Percentiles rank a stretch among this genome's conserved stretches.
These are phyloP conservation scores for Chlorella sp. DNA, from an alignment of 139 green algal species.

Conservation along the genomic window DNA sequence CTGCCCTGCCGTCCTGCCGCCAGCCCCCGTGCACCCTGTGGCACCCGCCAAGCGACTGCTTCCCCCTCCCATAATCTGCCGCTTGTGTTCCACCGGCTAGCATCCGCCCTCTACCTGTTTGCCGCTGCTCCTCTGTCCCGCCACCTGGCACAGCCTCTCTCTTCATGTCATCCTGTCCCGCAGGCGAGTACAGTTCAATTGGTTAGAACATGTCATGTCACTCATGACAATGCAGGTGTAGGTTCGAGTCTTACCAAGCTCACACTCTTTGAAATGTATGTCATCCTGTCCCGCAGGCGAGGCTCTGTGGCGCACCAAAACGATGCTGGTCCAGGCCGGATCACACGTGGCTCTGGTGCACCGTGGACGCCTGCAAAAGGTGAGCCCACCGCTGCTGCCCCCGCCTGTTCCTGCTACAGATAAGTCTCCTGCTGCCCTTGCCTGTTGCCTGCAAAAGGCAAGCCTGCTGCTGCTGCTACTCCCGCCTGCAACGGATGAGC, in stretches of 20 bases:
- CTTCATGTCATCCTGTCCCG: too few relatives aligned
- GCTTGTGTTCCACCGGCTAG: too few relatives aligned
- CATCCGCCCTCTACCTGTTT: too few relatives aligned
- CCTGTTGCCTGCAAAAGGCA: slow-evolving; percentile 18
- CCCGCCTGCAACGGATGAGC: slow-evolving; percentile 9
- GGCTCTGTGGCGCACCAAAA: slow-evolving; percentile 42
- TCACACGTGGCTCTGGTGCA: slow-evolving; percentile 49
- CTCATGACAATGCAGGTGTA: too few relatives aligned
- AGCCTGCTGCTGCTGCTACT: background rate
- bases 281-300: slow-evolving; percentile 29
- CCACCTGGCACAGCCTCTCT: background rate
- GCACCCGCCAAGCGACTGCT: too few relatives aligned
- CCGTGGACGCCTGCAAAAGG: slow-evolving; percentile 26
- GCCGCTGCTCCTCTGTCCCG: background rate
- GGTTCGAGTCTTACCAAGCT: too few relatives aligned
- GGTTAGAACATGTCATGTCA: too few relatives aligned
- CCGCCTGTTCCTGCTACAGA: slow-evolving; percentile 8
- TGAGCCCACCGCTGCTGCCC: background rate
- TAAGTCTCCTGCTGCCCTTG: background rate
- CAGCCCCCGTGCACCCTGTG: too few relatives aligned
- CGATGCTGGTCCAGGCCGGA: slow-evolving; percentile 53
- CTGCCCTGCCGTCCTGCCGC: too few relatives aligned
- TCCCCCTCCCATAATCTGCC: too few relatives aligned
- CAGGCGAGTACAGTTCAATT: too few relatives aligned
- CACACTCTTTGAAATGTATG: too few relatives aligned